A percentile compares a stretch with the other conserved stretches of the same genome.
Conservation (phyloP, 169 alveolate genomes). For the Plasmodium chabaudi region DNA sequence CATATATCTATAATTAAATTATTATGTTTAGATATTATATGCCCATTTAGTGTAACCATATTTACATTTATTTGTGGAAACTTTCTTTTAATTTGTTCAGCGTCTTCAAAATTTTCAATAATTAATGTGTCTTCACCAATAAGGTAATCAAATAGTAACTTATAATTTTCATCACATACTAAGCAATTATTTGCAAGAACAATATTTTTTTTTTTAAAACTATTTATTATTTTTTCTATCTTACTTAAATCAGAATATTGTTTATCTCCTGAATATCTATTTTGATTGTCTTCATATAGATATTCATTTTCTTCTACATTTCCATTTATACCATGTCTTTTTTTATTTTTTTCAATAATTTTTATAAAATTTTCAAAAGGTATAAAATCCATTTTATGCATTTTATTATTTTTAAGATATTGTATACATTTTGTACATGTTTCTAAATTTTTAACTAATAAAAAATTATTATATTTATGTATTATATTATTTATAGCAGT, state of each 20-base stretch:
- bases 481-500: slow-evolving; percentile 80
- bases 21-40: slow-evolving; percentile 39
- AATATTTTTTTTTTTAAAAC: slow-evolving; percentile 38
- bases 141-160: slow-evolving; percentile 30
- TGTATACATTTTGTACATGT: slow-evolving; percentile 76
- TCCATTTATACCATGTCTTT: slow-evolving; percentile 22
- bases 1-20: slow-evolving; percentile 55
- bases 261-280: background rate
- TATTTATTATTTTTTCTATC: slow-evolving; percentile 30
- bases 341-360: slow-evolving; percentile 37
- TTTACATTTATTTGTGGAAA: slow-evolving; percentile 48
- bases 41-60: slow-evolving; percentile 52
- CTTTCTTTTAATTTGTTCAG: slow-evolving; percentile 25
- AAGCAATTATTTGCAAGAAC: slow-evolving; percentile 52
- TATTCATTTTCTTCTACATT: background rate
- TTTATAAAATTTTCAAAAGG: slow-evolving; percentile 76
- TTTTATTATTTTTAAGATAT: slow-evolving; percentile 73
- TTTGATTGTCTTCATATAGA: background rate
- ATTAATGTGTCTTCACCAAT: slow-evolving; percentile 48
- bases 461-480: slow-evolving; percentile 75
- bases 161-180: slow-evolving; percentile 42
- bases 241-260: background rate
- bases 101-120: slow-evolving; percentile 36
- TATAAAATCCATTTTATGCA: slow-evolving; percentile 79
- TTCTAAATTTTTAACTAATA: slow-evolving; percentile 76